Base-by-base conservation (phyloP, 139 green algal genomes). In the Desmodesmus armatus region DNA sequence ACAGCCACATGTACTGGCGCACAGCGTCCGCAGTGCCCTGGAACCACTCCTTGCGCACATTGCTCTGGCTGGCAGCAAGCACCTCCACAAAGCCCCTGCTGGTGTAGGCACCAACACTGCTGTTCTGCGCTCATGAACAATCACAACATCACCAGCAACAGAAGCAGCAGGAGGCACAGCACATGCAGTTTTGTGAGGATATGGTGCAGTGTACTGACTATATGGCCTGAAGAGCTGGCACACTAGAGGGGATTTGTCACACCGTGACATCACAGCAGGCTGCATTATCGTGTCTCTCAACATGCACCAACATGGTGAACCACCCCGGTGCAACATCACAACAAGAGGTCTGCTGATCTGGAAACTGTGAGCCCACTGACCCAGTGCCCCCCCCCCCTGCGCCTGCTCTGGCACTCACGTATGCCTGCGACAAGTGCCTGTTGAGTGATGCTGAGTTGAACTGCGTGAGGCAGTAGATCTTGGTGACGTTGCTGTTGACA, bases 401-500 rank as follows among this genome's bases (percentile, higher is more conserved):
- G 55, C 23, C 69, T 77, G 35, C n/a, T n/a, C 71, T 79, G 5
- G 6, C n/a, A 84, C 93, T 93, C 82, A 96, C 94, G 89, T 99
- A 99, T 35, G 98, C 98, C 78, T 97, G 94, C 3, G 95, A 96
- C 51, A 99, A 89, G 87, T 99, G 98, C 33, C 98, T 89, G 92
- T 99, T 99, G 53, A 99, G 95, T 27, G 96, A 99, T 17, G 98
- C 98, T 23, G 94, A 98, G 93, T 99, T 99, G 96, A 99, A 99
- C 94, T 99, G 98, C 25, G 98, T 99, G 21, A 99, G 92, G 90
- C 96, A 98, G 94, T 99, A 99, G 81, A 99, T 98, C 91, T 99
- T 99, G 92, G 96, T 98, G 73, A 99, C 93, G 85, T 97, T 96
- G 89, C 88, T 96, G 95, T 99, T 99, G 86, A 99, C 97, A 94